Evolutionary conservation across 2,329 filamentous ascomycete species (phyloP).

Genomic region (Coleophoma eucalyptorum): DNA sequence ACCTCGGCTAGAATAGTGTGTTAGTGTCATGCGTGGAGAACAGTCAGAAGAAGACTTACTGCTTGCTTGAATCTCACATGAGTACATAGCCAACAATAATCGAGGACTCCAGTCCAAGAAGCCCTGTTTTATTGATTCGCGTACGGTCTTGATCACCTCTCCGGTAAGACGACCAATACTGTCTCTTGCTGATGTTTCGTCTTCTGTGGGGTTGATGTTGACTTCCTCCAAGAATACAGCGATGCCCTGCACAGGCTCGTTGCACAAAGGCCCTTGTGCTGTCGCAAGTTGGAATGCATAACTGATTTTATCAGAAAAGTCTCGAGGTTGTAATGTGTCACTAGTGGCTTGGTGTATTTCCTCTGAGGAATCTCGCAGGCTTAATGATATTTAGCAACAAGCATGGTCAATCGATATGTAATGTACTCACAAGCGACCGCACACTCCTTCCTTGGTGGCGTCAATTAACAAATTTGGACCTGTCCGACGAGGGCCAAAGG

Average conservation of each 20-base stretch:
- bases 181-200: constrained; percentile 53
- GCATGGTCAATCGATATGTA: not conserved
- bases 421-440: constrained; percentile 61
- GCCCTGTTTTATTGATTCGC: constrained; percentile 75
- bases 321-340: constrained; percentile 53
- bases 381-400: constrained; percentile 13
- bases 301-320: constrained; percentile 84
- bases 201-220: constrained; percentile 52
- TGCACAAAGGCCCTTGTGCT: constrained; percentile 83
- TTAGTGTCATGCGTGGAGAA: constrained; percentile 10
- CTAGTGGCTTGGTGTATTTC: constrained; percentile 31
- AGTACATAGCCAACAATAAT: constrained; percentile 97
- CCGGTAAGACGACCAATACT: constrained; percentile 79
- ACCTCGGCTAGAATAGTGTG: constrained; percentile 64
- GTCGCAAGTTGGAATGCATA: constrained; percentile 95
- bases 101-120: constrained; percentile 96
- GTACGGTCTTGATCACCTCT: constrained; percentile 86
- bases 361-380: constrained; percentile 21
- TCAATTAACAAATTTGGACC: constrained; percentile 92
- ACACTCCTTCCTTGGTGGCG: constrained; percentile 66
- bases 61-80: constrained; percentile 93
- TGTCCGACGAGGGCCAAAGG: constrained; percentile 80
- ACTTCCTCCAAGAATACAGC: constrained; percentile 88
- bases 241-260: constrained; percentile 89
- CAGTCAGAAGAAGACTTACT: constrained; percentile 45